Percentiles rank a stretch among this genome's conserved stretches.
These are phyloP conservation scores for Nitzschia palea DNA, from an alignment of 108 stramenopile species.

Conservation along the genomic window DNA sequence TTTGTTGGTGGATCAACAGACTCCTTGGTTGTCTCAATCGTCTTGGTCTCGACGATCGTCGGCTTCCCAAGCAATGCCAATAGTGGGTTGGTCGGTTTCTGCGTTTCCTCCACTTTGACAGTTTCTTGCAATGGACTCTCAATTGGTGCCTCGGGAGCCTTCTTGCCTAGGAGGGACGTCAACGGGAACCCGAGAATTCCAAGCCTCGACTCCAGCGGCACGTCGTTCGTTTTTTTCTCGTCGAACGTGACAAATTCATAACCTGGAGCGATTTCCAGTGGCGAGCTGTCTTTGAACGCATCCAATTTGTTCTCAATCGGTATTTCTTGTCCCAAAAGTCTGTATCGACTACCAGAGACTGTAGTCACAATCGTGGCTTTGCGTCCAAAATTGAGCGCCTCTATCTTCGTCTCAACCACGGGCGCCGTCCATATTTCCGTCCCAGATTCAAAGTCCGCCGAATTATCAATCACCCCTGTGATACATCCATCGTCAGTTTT, in stretches of 20 bases:
- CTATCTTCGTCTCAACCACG: conserved; percentile 19
- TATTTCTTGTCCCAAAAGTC: conserved; percentile 19
- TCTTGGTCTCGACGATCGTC: too few species aligned
- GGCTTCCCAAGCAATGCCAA: too few species aligned
- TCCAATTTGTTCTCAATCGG: background rate
- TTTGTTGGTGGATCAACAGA: too few species aligned
- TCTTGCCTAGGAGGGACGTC: background rate
- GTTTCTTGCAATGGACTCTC: too few species aligned
- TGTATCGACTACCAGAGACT: conserved; percentile 75
- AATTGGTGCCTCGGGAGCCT: too few species aligned
- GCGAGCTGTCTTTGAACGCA: background rate
- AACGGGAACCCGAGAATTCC: background rate
- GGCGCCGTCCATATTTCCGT: conserved; percentile 79
- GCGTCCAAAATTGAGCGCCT: conserved; percentile 31
- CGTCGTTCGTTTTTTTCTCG: background rate
- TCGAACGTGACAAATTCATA: background rate
- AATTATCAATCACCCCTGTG: conserved; percentile 38
- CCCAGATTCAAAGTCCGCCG: conserved; percentile 61
- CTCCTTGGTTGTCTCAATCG: too few species aligned
- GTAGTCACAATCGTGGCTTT: conserved; percentile 64
- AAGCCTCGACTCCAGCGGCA: background rate
- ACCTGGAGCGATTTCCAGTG: background rate
- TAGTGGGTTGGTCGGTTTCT: too few species aligned
- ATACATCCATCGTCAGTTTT: conserved; percentile 5
- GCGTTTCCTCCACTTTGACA: too few species aligned